Base-by-base conservation (phyloP, 1,139 yeast genomes). In the Candida pseudoviswanathii region DNA sequence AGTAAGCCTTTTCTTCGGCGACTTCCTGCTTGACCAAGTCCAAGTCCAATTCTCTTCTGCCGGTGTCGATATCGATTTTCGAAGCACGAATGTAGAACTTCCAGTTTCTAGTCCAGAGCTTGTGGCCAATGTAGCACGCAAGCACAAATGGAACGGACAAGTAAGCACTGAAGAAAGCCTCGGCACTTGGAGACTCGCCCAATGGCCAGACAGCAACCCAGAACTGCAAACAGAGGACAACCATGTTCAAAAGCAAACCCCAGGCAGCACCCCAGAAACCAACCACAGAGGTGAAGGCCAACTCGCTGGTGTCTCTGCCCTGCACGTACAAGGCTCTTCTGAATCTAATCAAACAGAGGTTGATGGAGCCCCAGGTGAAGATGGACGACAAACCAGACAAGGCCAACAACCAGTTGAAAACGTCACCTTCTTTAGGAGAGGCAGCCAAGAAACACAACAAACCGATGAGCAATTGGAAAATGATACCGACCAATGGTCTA, bases 301-400 rank as follows among this genome's bases (percentile, higher is more conserved):
- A 73, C 65, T 89, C 96, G 46, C 76, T 78, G 11, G 81, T 68
- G 29, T 77, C 71, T 67, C 87, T 80, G 50, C 89, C 89, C 68
- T 86, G 87, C 8, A 62, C 78, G 39, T 68, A 66, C 73, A 90
- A 76, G 1, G 96, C 96, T 47, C 76, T 66, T 73, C 97, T 84
- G 71, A 89, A 89, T 66, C 96, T 80, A 52, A 90, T 73, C 58
- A 85, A 96, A 58, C 90, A 84, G 49, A 86, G 63, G 63, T 86
- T 83, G 59, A 90, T 87, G 21, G 92, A 83, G 38, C 83, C 83
- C 96, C 96, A 89, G 5, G 95, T 87, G 67, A 89, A 89, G 51
- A 90, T 75, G 2, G 96, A 85, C 42, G 95, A 86, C 55, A 89
- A 80, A 51, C 96, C 95, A 11, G 96, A 86, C 44, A 91, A 73